Evolutionary conservation across 768 basidiomycete genomes (phyloP).

Genomic region (Tephrocybe rancida): DNA sequence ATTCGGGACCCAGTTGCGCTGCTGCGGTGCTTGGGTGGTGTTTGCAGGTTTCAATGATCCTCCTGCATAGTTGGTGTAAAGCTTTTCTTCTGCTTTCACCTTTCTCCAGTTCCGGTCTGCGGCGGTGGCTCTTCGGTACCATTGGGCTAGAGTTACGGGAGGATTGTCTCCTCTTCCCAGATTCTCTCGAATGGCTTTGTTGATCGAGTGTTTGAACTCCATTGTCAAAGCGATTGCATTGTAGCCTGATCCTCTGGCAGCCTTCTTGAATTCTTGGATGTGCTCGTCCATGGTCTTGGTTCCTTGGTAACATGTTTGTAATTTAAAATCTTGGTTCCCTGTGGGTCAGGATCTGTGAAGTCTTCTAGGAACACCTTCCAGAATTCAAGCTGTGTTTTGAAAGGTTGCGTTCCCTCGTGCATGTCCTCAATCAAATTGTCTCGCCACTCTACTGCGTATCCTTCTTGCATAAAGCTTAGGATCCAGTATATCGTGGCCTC

Average conservation of each 20-base stretch:
- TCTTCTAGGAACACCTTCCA: background rate
- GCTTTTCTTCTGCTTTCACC: background rate
- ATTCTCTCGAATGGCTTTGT: background rate
- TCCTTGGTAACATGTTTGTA: background rate
- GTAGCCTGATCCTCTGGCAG: background rate
- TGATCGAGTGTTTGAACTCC: background rate
- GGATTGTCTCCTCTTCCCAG: background rate
- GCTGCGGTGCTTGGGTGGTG: too few species aligned
- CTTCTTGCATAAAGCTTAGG: constrained; percentile 1
- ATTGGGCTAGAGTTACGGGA: background rate
- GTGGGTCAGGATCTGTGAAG: background rate
- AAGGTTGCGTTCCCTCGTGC: background rate
- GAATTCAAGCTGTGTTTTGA: background rate
- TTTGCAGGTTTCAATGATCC: background rate
- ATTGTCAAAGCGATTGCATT: background rate
- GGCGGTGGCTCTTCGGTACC: background rate
- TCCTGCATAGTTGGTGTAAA: background rate
- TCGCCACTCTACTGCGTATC: background rate
- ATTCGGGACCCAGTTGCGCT: too few species aligned
- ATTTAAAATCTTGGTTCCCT: background rate
- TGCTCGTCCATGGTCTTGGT: background rate
- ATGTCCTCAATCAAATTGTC: background rate
- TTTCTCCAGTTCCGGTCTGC: background rate
- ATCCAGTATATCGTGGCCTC: background rate
- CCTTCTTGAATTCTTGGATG: background rate